These are phyloP conservation scores for Backusella westeae DNA, from an alignment of 192 early-diverging fungal genomes.

Conservation along the genomic window DNA sequence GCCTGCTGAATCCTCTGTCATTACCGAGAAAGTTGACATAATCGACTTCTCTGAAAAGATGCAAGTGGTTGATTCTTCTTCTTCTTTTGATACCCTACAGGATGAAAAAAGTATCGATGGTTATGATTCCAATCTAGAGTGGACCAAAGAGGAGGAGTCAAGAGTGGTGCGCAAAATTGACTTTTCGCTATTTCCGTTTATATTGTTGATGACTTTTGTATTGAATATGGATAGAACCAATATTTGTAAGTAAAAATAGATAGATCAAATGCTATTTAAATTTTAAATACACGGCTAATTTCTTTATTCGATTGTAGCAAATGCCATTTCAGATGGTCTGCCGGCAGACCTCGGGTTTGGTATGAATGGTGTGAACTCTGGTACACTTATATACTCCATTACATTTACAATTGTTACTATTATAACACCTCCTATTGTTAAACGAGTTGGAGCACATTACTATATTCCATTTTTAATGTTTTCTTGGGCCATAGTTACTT, in stretches of 20 bases:
- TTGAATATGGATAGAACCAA: slow-evolving; percentile 30
- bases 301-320: slow-evolving; percentile 9
- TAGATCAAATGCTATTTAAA: neutral
- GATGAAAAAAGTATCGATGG: neutral
- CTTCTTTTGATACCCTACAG: neutral
- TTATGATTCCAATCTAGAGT: slow-evolving; percentile 31
- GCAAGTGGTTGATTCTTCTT: neutral
- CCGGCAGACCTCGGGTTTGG: slow-evolving; percentile 40
- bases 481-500: slow-evolving; percentile 23
- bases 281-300: neutral
- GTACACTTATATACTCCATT: slow-evolving; percentile 42
- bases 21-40: neutral
- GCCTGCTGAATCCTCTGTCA: neutral
- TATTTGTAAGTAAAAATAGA: slow-evolving; percentile 17
- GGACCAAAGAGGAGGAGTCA: slow-evolving; percentile 51
- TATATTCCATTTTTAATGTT: slow-evolving; percentile 50
- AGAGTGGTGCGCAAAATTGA: slow-evolving; percentile 33
- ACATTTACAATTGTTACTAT: slow-evolving; percentile 40
- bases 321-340: slow-evolving; percentile 48
- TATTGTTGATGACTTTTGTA: slow-evolving; percentile 42
- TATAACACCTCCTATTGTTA: slow-evolving; percentile 49
- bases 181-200: slow-evolving; percentile 50
- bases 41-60: neutral
- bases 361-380: slow-evolving; percentile 41
- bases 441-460: slow-evolving; percentile 44